Conservation (phyloP, 1,284 basidiomycete species). For the Takashimella koratensis region DNA sequence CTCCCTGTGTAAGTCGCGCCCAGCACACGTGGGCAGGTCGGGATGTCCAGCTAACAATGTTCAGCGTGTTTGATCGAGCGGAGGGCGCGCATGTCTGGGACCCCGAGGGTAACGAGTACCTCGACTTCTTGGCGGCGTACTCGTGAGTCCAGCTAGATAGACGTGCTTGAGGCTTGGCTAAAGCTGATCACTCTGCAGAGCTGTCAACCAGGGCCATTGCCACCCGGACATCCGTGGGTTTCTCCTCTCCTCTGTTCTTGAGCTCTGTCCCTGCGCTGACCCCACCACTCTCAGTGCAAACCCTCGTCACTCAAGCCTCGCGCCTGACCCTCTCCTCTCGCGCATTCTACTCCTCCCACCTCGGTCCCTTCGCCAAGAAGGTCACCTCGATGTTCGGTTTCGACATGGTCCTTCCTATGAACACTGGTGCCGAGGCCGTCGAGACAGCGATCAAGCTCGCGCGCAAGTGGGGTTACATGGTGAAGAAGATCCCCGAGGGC, state of each 20-base stretch:
- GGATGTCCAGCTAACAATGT: too few relatives aligned
- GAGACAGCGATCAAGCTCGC: constrained; percentile 79
- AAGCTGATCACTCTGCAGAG: constrained; percentile 52
- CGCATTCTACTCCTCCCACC: constrained; percentile 92
- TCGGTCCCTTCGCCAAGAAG: constrained; percentile 83
- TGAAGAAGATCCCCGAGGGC: constrained; percentile 77
- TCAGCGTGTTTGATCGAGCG: constrained; percentile 77
- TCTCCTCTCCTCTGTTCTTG: not conserved
- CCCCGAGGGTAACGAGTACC: constrained; percentile 87
- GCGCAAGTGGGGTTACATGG: constrained; percentile 84
- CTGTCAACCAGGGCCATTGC: constrained; percentile 91
- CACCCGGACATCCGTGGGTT: constrained; percentile 62
- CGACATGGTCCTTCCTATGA: constrained; percentile 98
- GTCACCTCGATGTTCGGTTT: constrained; percentile 81
- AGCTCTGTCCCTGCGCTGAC: constrained; percentile 4
- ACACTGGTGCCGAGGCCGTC: constrained; percentile 97
- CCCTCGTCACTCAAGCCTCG: constrained; percentile 80
- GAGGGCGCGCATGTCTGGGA: constrained; percentile 93
- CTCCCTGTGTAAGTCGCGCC: constrained; percentile 65
- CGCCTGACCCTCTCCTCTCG: constrained; percentile 90
- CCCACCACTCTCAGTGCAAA: constrained; percentile 59
- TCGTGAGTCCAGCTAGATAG: constrained; percentile 59
- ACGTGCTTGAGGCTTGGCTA: not conserved
- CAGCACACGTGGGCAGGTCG: too few relatives aligned
- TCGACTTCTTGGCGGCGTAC: constrained; percentile 96